These are phyloP conservation scores for Gentiana straminea DNA, from an alignment of 257 asterid species.

Conservation along the genomic window DNA sequence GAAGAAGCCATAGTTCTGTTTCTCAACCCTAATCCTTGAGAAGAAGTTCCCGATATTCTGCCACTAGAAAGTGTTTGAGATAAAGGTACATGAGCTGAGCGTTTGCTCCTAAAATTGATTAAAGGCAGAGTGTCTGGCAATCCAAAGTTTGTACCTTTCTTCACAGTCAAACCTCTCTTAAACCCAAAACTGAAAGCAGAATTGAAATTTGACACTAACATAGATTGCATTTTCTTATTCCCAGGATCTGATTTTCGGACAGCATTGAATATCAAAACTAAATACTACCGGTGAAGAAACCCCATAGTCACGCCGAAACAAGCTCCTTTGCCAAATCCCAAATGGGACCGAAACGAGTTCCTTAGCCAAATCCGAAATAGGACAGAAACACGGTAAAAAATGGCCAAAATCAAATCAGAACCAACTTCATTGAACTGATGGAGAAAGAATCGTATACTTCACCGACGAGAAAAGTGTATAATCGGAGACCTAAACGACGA, in stretches of 20 bases:
- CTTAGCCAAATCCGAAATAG: too few species aligned
- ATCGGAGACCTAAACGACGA: too few species aligned
- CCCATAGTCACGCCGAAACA: background rate
- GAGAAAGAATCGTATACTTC: too few species aligned
- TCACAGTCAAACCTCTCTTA: conserved; percentile 31
- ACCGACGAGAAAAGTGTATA: too few species aligned
- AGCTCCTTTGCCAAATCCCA: too few species aligned
- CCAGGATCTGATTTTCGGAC: background rate
- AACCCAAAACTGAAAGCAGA: conserved; percentile 30
- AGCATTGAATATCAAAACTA: background rate
- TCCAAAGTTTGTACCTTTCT: conserved; percentile 17
- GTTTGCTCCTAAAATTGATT: background rate
- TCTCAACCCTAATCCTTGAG: conserved; percentile 4
- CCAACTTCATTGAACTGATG: too few species aligned
- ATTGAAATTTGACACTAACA: conserved; percentile 36
- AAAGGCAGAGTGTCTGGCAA: conserved; percentile 3
- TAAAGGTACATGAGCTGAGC: conserved; percentile 13
- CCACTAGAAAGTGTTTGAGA: conserved; percentile 7
- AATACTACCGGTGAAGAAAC: conserved; percentile 13
- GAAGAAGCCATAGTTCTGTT: conserved; percentile 42
- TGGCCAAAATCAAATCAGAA: too few species aligned
- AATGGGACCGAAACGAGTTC: too few species aligned
- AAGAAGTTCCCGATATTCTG: conserved; percentile 1
- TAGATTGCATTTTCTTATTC: conserved; percentile 35
- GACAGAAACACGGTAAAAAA: too few species aligned